Evolutionary conservation across 1,284 basidiomycete genomes (phyloP).

Genomic region (Agroathelia rolfsii): DNA sequence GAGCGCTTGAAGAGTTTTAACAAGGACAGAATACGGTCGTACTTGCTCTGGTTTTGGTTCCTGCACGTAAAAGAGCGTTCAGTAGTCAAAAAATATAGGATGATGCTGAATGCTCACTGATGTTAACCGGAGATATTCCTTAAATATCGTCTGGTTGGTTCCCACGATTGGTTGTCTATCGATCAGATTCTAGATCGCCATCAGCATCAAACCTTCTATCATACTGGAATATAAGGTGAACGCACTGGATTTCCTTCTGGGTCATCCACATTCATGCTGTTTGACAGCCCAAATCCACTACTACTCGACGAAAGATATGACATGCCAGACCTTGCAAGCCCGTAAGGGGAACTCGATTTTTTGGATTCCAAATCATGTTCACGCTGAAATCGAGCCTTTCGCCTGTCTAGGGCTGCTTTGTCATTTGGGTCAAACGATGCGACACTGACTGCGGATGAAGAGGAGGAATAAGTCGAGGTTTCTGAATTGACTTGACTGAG

Average conservation of each 20-base stretch:
- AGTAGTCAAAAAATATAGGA: conserved; percentile 7
- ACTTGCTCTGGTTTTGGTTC: conserved; percentile 94
- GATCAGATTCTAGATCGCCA: conserved; percentile 8
- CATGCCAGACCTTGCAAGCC: too few species aligned
- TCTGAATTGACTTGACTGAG: conserved; percentile 33
- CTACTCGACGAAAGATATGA: too few species aligned
- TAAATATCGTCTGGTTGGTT: conserved; percentile 82
- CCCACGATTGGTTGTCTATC: conserved; percentile 94
- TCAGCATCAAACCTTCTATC: conserved; percentile 6
- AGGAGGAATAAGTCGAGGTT: conserved; percentile 24
- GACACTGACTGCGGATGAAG: too few species aligned
- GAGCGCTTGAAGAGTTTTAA: conserved; percentile 79
- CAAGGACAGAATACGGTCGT: conserved; percentile 78
- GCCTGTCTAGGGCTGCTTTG: conserved; percentile 52
- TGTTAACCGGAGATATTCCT: conserved; percentile 92
- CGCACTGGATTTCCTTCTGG: conserved; percentile 63
- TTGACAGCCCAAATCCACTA: too few species aligned
- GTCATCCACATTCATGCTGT: conserved; percentile 50
- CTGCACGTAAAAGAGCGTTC: conserved; percentile 26
- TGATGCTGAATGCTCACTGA: conserved; percentile 46
- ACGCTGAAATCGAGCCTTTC: conserved; percentile 70
- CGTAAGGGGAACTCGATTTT: too few species aligned
- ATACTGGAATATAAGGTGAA: conserved; percentile 6
- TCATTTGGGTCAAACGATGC: conserved; percentile 59
- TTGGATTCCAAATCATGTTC: too few species aligned